phyloP scores from a whole-genome alignment of 2,329 filamentous ascomycete species.

The Didymella lethalis region DNA sequence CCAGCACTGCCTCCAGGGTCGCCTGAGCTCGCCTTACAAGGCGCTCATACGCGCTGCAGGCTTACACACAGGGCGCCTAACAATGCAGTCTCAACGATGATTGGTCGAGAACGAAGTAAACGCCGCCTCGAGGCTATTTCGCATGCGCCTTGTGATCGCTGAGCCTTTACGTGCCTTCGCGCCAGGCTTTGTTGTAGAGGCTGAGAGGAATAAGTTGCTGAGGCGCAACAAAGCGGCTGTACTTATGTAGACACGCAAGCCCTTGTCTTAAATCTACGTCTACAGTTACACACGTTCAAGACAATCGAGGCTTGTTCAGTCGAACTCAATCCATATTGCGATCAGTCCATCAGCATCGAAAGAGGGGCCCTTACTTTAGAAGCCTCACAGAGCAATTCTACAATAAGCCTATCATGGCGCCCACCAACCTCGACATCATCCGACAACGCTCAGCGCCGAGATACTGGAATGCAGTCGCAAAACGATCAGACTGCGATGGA shows the following conservation, averaged over 20 bases:
- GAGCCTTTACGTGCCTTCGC: neutral
- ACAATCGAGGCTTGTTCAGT: neutral
- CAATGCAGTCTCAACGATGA: neutral
- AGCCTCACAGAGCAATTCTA: too few species aligned
- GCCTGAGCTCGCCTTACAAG: slow-evolving; percentile 17
- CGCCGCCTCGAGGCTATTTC: neutral
- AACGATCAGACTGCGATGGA: slow-evolving; percentile 5
- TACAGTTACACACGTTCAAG: neutral
- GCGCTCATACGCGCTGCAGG: slow-evolving; percentile 11
- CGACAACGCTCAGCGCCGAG: too few species aligned
- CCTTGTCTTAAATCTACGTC: neutral
- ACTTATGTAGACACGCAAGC: slow-evolving; percentile 9
- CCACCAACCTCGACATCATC: neutral
- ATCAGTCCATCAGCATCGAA: neutral
- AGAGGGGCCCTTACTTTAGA: too few species aligned
- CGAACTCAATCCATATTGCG: neutral
- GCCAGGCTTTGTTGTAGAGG: slow-evolving; percentile 9
- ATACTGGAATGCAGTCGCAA: neutral
- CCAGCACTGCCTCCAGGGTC: slow-evolving; percentile 14
- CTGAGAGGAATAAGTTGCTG: neutral
- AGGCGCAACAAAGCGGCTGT: neutral
- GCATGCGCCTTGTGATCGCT: neutral
- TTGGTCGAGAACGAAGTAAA: neutral
- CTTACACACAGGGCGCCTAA: slow-evolving; percentile 15
- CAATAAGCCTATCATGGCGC: slow-evolving; percentile 10